These are phyloP conservation scores for Daldinia sp. DNA, from an alignment of 2,329 filamentous ascomycete species.

Conservation along the genomic window DNA sequence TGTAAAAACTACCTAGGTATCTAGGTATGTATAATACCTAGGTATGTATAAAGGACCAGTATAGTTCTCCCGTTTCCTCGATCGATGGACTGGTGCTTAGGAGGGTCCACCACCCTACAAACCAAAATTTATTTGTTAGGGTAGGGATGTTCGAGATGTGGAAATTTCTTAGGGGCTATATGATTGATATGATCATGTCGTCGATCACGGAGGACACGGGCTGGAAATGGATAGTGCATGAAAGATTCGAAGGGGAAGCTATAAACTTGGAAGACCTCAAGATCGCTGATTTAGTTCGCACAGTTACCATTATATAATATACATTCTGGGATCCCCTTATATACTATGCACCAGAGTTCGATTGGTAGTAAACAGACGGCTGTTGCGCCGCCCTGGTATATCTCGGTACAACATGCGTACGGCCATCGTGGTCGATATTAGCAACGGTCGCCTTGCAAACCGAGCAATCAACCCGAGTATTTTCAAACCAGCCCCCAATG, in stretches of 20 bases:
- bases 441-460: slow-evolving; percentile 14
- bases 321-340: background rate
- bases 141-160: background rate
- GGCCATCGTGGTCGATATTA: slow-evolving; percentile 25
- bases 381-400: background rate
- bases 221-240: background rate
- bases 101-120: background rate
- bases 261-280: background rate
- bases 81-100: background rate
- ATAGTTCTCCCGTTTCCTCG: background rate
- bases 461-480: slow-evolving; percentile 19
- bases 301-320: slow-evolving; percentile 1
- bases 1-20: too few relatives aligned
- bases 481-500: slow-evolving; percentile 24
- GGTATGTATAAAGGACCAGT: too few relatives aligned
- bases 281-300: background rate
- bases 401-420: slow-evolving; percentile 6
- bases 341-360: background rate
- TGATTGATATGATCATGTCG: background rate
- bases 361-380: background rate
- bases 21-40: too few relatives aligned
- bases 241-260: background rate
- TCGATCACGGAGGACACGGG: background rate
- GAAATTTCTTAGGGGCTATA: background rate
- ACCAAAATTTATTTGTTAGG: background rate